A percentile compares a stretch with the other conserved stretches of the same genome.
These are phyloP conservation scores for Beta corolliflora DNA, from an alignment of 179 eudicot species.

Conservation along the genomic window DNA sequence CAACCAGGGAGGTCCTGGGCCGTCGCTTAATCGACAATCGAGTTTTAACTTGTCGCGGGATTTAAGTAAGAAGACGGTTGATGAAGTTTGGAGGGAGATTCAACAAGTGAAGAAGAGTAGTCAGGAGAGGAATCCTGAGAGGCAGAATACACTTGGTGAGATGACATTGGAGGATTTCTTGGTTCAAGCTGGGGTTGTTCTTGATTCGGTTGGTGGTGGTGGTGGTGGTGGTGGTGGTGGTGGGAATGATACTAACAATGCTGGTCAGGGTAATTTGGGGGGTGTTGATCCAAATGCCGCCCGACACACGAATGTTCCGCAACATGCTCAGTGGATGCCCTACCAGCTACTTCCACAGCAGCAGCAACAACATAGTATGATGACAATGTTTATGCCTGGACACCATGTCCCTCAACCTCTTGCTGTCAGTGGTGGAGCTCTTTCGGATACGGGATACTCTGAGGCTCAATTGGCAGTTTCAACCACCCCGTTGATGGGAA, in stretches of 20 bases:
- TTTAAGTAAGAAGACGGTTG: slow-evolving; percentile 46
- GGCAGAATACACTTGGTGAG: slow-evolving; percentile 46
- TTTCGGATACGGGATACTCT: slow-evolving; percentile 35
- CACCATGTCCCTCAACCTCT: slow-evolving; percentile 31
- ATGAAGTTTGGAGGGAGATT: slow-evolving; percentile 53
- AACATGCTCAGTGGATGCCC: slow-evolving; percentile 39
- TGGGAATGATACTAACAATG: slow-evolving; percentile 16
- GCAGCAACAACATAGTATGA: slow-evolving; percentile 36
- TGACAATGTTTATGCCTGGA: slow-evolving; percentile 44
- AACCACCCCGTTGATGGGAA: slow-evolving; percentile 34
- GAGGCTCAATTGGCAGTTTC: slow-evolving; percentile 36
- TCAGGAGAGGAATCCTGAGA: slow-evolving; percentile 34
- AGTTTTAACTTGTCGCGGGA: slow-evolving; percentile 38
- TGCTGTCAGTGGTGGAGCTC: slow-evolving; percentile 31
- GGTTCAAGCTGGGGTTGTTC: slow-evolving; percentile 47
- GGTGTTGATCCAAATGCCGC: slow-evolving; percentile 28
- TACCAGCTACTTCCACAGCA: slow-evolving; percentile 38
- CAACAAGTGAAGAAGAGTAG: slow-evolving; percentile 35
- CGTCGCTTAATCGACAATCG: slow-evolving; percentile 35
- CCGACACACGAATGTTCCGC: slow-evolving; percentile 25
- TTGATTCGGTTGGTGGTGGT: slow-evolving; percentile 27
- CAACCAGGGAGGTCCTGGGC: slow-evolving; percentile 12
- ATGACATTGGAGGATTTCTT: slow-evolving; percentile 54
- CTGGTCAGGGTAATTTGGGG: slow-evolving; percentile 22
- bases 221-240: slow-evolving; percentile 15